Conservation (phyloP, 257 asterid species). For the Gentiana dahurica region DNA sequence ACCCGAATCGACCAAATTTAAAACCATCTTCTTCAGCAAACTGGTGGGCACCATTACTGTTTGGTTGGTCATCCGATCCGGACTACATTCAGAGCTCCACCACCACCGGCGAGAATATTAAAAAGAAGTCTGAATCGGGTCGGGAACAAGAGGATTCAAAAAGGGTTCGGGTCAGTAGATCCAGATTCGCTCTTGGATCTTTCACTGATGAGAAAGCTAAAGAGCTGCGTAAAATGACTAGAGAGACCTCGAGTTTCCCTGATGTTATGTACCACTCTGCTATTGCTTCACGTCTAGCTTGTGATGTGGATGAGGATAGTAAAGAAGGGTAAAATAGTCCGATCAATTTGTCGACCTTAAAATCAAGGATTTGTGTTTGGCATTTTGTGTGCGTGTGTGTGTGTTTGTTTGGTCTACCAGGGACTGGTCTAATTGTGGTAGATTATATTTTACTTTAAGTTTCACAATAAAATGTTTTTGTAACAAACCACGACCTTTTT, state of each 20-base stretch:
- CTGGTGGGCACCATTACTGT: slow-evolving; percentile 58
- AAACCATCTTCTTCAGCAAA: slow-evolving; percentile 18
- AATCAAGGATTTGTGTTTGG: background rate
- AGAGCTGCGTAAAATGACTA: slow-evolving; percentile 46
- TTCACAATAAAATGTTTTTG: too few relatives aligned
- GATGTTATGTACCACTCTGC: slow-evolving; percentile 73
- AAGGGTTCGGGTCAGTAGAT: slow-evolving; percentile 11
- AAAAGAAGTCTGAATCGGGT: background rate
- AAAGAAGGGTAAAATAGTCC: background rate
- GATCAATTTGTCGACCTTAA: slow-evolving; percentile 18
- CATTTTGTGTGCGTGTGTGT: too few relatives aligned
- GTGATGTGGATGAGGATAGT: slow-evolving; percentile 31
- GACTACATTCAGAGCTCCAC: slow-evolving; percentile 30
- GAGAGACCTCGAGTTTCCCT: slow-evolving; percentile 34
- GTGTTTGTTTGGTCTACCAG: too few relatives aligned
- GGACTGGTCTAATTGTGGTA: too few relatives aligned
- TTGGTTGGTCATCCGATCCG: slow-evolving; percentile 51
- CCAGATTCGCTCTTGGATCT: slow-evolving; percentile 31
- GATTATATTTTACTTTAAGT: too few relatives aligned
- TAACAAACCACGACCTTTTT: too few relatives aligned
- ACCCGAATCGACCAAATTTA: background rate
- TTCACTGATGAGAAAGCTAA: slow-evolving; percentile 69
- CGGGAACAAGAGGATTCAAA: background rate
- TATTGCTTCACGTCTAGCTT: slow-evolving; percentile 69
- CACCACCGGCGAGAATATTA: background rate